These are phyloP conservation scores for Fusarium oligoseptatum DNA, from an alignment of 2,329 filamentous ascomycete genomes.

Conservation along the genomic window DNA sequence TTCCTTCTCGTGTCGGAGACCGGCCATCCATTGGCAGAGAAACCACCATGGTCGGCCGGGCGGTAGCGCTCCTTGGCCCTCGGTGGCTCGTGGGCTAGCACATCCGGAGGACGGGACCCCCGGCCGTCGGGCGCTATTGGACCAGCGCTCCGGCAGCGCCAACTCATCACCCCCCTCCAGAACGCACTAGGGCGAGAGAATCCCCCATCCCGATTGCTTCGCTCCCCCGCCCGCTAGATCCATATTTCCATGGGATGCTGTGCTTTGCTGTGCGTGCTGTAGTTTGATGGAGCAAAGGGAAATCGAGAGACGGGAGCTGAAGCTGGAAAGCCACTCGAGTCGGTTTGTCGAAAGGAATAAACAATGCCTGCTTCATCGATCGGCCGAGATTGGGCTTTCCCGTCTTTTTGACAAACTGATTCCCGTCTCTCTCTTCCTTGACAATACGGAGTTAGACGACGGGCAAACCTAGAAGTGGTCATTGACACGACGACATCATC, in stretches of 20 bases:
- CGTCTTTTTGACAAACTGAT: neutral
- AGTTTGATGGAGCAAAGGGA: neutral
- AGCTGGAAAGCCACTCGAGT: neutral
- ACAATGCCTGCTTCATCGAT: neutral
- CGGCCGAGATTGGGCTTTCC: neutral
- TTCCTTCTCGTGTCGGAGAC: constrained; percentile 25
- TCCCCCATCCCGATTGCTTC: constrained; percentile 26
- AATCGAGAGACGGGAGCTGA: neutral
- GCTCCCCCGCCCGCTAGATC: neutral
- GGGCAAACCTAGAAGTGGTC: neutral
- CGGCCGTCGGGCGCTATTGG: constrained; percentile 51
- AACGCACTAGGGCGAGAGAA: constrained; percentile 26
- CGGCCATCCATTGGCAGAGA: constrained; percentile 39
- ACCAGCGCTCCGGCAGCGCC: constrained; percentile 54
- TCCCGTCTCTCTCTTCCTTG: neutral
- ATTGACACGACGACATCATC: neutral
- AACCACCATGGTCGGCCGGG: constrained; percentile 23
- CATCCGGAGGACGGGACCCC: constrained; percentile 42
- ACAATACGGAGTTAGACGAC: neutral
- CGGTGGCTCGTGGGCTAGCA: constrained; percentile 31
- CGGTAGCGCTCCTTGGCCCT: constrained; percentile 4
- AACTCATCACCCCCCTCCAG: constrained; percentile 52
- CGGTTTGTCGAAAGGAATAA: neutral
- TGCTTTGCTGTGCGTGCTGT: neutral
- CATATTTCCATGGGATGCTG: neutral